Evolutionary conservation across 1,139 yeast species (phyloP).

Genomic region (Yamadazyma oceani): DNA sequence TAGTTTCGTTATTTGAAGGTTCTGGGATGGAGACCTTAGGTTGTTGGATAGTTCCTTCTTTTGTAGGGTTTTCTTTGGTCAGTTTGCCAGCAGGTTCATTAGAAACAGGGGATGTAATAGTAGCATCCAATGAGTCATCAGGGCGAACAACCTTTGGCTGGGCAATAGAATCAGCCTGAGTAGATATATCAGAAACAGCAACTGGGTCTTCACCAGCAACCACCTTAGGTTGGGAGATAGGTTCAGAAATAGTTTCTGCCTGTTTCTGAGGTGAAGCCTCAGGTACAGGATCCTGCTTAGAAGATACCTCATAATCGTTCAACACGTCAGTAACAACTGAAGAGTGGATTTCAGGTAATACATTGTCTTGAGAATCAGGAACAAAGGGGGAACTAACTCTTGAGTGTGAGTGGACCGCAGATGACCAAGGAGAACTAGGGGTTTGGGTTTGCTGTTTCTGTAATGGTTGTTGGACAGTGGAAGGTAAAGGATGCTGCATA

Average conservation of each 20-base stretch:
- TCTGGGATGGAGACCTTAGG: conserved; percentile 12
- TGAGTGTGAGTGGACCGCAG: conserved; percentile 35
- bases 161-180: conserved; percentile 1
- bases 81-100: conserved; percentile 4
- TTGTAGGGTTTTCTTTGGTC: neutral
- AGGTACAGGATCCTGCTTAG: too few species aligned
- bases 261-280: neutral
- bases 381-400: conserved; percentile 46
- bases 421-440: conserved; percentile 47
- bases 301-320: conserved; percentile 30
- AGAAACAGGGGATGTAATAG: too few species aligned
- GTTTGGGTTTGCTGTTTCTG: conserved; percentile 26
- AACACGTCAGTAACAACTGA: conserved; percentile 41
- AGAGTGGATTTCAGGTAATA: conserved; percentile 36
- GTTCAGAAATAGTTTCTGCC: conserved; percentile 6
- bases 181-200: neutral
- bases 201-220: conserved; percentile 1
- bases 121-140: too few species aligned
- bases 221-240: conserved; percentile 1
- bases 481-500: neutral
- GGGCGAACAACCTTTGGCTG: conserved; percentile 7
- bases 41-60: conserved; percentile 9
- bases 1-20: neutral
- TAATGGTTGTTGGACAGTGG: neutral
- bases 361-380: conserved; percentile 22